These are phyloP conservation scores for Lentinus tigrinus DNA, from an alignment of 768 basidiomycete genomes.

Conservation along the genomic window DNA sequence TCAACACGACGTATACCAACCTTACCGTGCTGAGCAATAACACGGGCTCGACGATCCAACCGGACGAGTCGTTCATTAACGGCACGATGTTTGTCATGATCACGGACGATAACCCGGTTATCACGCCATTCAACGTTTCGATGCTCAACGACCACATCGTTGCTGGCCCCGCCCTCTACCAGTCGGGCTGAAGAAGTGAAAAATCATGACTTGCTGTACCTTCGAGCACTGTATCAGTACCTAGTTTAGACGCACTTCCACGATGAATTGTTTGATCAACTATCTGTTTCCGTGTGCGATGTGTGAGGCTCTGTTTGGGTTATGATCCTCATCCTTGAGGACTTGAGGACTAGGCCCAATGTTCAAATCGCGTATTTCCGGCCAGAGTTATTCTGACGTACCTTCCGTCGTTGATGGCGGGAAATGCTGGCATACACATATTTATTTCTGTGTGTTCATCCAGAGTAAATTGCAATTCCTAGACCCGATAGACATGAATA, in stretches of 20 bases:
- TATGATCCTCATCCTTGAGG: too few species aligned
- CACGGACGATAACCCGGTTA: slow-evolving; percentile 45
- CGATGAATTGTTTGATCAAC: not conserved
- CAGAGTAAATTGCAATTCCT: too few species aligned
- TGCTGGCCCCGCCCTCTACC: slow-evolving; percentile 53
- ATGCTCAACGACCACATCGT: slow-evolving; percentile 52
- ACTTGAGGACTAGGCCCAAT: too few species aligned
- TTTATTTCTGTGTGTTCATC: too few species aligned
- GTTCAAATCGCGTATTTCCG: too few species aligned
- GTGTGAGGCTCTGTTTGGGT: too few species aligned
- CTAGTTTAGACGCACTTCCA: not conserved
- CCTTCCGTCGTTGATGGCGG: too few species aligned
- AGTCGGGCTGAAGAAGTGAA: slow-evolving; percentile 36
- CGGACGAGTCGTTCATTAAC: slow-evolving; percentile 45
- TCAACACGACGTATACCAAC: slow-evolving; percentile 59
- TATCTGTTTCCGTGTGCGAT: too few species aligned
- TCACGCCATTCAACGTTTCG: slow-evolving; percentile 60
- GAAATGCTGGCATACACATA: too few species aligned
- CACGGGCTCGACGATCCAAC: slow-evolving; percentile 48
- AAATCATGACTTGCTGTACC: not conserved
- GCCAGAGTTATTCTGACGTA: too few species aligned
- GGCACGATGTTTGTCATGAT: slow-evolving; percentile 51
- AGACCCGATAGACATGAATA: too few species aligned
- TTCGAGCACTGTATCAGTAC: not conserved
- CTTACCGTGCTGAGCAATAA: slow-evolving; percentile 42